Evolutionary conservation across 352 stramenopile genomes (phyloP), one percentile per base, ranked within the genome.

Genomic region (Pythium guiyangense): DNA sequence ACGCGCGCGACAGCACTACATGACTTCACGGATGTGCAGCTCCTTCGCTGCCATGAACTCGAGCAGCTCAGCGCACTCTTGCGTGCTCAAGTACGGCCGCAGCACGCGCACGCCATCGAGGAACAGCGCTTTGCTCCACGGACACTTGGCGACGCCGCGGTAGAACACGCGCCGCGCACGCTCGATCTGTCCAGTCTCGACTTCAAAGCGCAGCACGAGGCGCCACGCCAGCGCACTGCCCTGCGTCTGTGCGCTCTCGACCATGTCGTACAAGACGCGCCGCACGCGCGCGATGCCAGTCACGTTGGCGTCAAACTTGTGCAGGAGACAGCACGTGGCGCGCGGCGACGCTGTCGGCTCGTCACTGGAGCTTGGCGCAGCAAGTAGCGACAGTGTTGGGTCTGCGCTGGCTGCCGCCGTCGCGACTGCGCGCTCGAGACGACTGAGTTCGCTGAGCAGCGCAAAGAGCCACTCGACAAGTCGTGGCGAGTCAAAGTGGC

Each of bases 121-220:
- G 52, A 90, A 92, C 35, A 94, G 54, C 25, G 61, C 61, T 49
- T 93, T 94, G 57, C 83, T 92, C 85, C 85, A 94, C 35, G 83
- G 75, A 59, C 79, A 90, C 6, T 71, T 77, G 26, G 71, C 71
- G 50, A 94, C 60, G 20, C 70, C 83, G 37, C 85, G 82, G 35
- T 93, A 92, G 46, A 92, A 77, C 4, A 93, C 67, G 42, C 86
- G 88, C 35, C 75, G 83, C 18, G 83, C 80, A 10, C 64, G 65
- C 40, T 90, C 77, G 11, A 93, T 67, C 54, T 85, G 84, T 5
- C 85, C 85, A 15, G 87, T 52, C 1, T 73, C 74, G 18, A 93
- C 52, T 59, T 93, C 85, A 54, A 93, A 94, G 53, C 70, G 83
- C 44, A 94, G 49, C 45, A 88, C 92, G 31, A 94, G 63, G 4